phyloP scores from a whole-genome alignment of 202 grass and related monocot species.

The Panicum hallii region DNA sequence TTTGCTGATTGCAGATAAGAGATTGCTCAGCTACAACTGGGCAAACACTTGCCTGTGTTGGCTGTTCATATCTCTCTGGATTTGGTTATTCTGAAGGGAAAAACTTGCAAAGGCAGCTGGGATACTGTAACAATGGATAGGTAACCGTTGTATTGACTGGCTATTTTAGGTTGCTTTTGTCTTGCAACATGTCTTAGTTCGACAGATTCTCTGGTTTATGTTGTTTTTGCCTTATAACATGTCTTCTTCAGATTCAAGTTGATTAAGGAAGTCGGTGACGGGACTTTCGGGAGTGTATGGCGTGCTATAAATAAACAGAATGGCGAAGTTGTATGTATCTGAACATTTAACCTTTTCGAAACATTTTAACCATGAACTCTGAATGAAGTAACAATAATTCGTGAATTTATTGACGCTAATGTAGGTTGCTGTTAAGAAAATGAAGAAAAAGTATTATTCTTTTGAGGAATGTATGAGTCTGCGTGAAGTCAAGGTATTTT shows the following conservation, averaged over 20 bases:
- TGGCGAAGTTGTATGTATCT: slow-evolving; percentile 93
- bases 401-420: slow-evolving; percentile 36
- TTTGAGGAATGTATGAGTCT: slow-evolving; percentile 96
- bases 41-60: slow-evolving; percentile 19
- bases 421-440: slow-evolving; percentile 99
- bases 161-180: slow-evolving; percentile 33
- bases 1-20: slow-evolving; percentile 33
- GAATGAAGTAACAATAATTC: slow-evolving; percentile 19
- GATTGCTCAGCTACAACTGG: slow-evolving; percentile 40
- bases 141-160: slow-evolving; percentile 48
- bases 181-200: slow-evolving; percentile 8
- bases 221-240: slow-evolving; percentile 39
- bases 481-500: slow-evolving; percentile 95
- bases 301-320: slow-evolving; percentile 99
- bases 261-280: slow-evolving; percentile 99
- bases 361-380: slow-evolving; percentile 31
- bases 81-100: slow-evolving; percentile 31
- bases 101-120: slow-evolving; percentile 26
- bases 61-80: slow-evolving; percentile 35
- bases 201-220: slow-evolving; percentile 56
- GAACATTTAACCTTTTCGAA: not conserved
- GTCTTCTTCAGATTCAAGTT: slow-evolving; percentile 80
- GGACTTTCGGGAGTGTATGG: slow-evolving; percentile 98
- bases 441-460: slow-evolving; percentile 99
- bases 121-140: slow-evolving; percentile 62